Conservation (phyloP, 1,139 yeast genomes). For the Geotrichum cucujoidarum region DNA sequence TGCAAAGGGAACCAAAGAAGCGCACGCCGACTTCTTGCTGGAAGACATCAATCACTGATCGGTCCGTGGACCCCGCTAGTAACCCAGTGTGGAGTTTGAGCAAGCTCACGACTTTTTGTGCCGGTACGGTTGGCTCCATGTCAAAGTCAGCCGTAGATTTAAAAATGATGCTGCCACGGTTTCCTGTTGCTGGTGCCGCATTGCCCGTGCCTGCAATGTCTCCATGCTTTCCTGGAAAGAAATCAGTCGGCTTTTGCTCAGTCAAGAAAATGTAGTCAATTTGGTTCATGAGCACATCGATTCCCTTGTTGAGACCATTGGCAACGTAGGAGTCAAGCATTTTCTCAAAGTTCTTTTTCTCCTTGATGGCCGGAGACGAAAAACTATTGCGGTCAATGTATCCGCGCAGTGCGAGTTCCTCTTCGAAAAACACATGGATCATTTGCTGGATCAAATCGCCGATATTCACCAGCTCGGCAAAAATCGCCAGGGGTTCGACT, state of each 20-base stretch:
- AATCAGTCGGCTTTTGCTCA: conserved; percentile 51
- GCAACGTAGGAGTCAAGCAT: conserved; percentile 86
- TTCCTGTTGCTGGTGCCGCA: not conserved
- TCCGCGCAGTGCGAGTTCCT: conserved; percentile 62
- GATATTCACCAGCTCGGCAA: conserved; percentile 83
- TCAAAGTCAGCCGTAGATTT: conserved; percentile 14
- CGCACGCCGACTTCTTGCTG: conserved; percentile 92
- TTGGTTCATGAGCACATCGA: conserved; percentile 79
- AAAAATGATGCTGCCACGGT: conserved; percentile 9
- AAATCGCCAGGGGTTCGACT: conserved; percentile 79
- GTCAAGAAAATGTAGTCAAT: conserved; percentile 52
- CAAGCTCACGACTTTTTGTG: conserved; percentile 55
- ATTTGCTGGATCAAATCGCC: conserved; percentile 92
- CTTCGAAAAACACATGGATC: conserved; percentile 85
- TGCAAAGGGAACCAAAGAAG: conserved; percentile 71
- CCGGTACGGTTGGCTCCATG: conserved; percentile 74
- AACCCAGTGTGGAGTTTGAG: conserved; percentile 71
- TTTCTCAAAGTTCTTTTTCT: conserved; percentile 73
- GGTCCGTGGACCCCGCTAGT: conserved; percentile 80
- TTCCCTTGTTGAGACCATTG: conserved; percentile 84
- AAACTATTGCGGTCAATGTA: conserved; percentile 72
- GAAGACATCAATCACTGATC: conserved; percentile 82
- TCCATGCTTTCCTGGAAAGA: conserved; percentile 18
- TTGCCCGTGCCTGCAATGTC: not conserved
- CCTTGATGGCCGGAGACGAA: conserved; percentile 71